Base-by-base conservation (phyloP, 169 alveolate genomes). In the Plasmodium vivax region DNA sequence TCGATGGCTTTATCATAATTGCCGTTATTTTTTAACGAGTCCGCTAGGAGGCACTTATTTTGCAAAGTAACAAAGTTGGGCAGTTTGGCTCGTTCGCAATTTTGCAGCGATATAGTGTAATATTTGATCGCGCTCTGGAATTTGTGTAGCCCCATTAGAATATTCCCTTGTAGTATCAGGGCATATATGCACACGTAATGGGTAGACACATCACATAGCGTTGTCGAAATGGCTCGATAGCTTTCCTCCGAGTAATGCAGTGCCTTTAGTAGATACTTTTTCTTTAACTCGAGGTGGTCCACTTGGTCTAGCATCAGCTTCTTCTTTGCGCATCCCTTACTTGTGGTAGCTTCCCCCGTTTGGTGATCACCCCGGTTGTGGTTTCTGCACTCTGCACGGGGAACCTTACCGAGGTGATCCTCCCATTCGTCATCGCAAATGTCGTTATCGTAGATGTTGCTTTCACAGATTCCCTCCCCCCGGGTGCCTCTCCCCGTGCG, bases 1-100 rank as follows among this genome's bases (percentile, higher is more conserved):
- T 90, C 94, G 30, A 79, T 68, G 23, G 94, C 92, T 81, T 90
- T 79, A 38, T 90, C 90, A 62, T 80, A 68, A 82, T 90, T 90
- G 27, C 94, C 94, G 74, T 80, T 90, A 62, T 90, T 90, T 82
- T 90, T 90, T 45, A 90, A 80, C n/a, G 92, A 79, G 34, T 74
- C 94, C 14, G 91, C 94, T 90, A 90, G 54, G 4, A 81, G 83
- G 36, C 94, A 90, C 45, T 90, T 90, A 71, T 68, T 90, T 43
- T 80, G 94, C 34, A 90, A 19, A 16, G 83, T 80, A 19, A 90
- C 47, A 90, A 90, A 90, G 23, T n/a, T 38, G 43, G 94, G 92
- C 36, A 90, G 51, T 81, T 90, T 90, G 19, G 84, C 92, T 54
- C 80, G 62, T 14, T 36, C 77, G 30, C 79, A 90, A 90, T 90